phyloP scores from a whole-genome alignment of 805 yeast genomes.

The Torulaspora microellipsoides region DNA sequence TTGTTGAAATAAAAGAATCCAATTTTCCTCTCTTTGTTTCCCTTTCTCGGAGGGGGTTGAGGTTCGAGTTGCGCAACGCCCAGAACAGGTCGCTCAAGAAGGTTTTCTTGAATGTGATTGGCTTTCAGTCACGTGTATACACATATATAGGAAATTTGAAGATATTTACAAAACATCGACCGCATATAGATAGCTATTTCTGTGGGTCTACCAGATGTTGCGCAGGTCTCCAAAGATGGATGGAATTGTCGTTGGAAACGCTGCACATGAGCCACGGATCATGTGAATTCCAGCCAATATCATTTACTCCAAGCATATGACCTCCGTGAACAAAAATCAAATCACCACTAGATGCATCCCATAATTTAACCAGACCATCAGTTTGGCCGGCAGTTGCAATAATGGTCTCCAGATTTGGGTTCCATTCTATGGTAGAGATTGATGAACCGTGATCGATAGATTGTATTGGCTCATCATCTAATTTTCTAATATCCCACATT shows the following conservation, averaged over 20 bases:
- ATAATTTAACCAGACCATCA: slow-evolving; percentile 57
- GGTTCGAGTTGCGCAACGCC: no score
- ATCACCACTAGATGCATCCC: slow-evolving; percentile 44
- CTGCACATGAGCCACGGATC: slow-evolving; percentile 68
- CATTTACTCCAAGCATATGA: slow-evolving; percentile 82
- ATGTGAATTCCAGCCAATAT: slow-evolving; percentile 74
- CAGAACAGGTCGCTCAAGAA: no score
- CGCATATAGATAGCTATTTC: not conserved
- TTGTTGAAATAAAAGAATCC: no score
- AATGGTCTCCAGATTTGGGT: slow-evolving; percentile 48
- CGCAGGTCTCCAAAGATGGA: slow-evolving; percentile 82
- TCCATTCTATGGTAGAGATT: slow-evolving; percentile 71
- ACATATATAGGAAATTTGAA: no score
- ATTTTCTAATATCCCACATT: slow-evolving; percentile 62
- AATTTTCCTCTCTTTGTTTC: no score
- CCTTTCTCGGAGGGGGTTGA: no score
- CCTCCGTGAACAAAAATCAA: slow-evolving; percentile 72
- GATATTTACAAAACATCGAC: no score
- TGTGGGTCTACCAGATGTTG: slow-evolving; percentile 29
- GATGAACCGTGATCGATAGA: slow-evolving; percentile 42
- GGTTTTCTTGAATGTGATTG: slow-evolving; percentile 17
- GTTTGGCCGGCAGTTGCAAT: slow-evolving; percentile 64
- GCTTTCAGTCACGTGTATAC: slow-evolving; percentile 19
- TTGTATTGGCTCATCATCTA: slow-evolving; percentile 30
- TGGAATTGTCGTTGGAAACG: slow-evolving; percentile 77